These are phyloP conservation scores for Musa balbisiana DNA, from an alignment of 202 grass and related monocot genomes.

Conservation along the genomic window DNA sequence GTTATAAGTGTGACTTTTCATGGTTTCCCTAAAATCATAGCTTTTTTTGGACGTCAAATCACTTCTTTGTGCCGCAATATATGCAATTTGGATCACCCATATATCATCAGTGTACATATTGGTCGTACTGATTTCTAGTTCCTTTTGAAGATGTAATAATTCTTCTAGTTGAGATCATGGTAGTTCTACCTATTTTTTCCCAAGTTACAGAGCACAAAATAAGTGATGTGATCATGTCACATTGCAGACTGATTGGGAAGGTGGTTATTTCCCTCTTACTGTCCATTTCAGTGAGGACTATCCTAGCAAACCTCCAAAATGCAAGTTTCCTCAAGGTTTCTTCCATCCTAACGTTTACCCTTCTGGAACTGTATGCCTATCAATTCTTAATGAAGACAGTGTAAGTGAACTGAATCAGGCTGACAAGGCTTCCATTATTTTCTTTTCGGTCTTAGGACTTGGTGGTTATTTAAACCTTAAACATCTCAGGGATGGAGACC, in stretches of 20 bases:
- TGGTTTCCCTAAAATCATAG: no score
- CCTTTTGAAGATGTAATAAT: no score
- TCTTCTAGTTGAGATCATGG: no score
- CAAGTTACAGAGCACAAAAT: background rate
- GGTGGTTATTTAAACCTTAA: background rate
- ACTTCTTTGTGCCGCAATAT: no score
- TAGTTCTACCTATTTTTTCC: background rate
- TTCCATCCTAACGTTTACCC: slow-evolving; percentile 72
- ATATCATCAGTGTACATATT: no score
- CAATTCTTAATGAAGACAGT: slow-evolving; percentile 49
- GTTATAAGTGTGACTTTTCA: no score
- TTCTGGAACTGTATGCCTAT: slow-evolving; percentile 56
- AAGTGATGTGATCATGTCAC: slow-evolving; percentile 4
- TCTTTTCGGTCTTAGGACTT: background rate
- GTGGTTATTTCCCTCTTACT: slow-evolving; percentile 61
- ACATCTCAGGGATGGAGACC: slow-evolving; percentile 64
- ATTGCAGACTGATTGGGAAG: slow-evolving; percentile 87
- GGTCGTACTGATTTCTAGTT: no score
- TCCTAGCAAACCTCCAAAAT: slow-evolving; percentile 52
- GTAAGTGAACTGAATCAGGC: slow-evolving; percentile 32
- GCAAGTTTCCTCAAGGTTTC: slow-evolving; percentile 69
- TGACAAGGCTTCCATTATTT: background rate
- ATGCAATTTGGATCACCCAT: no score
- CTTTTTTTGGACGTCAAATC: no score
- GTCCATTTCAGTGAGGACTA: slow-evolving; percentile 67